Conservation (phyloP, 495 filamentous ascomycete genomes). For the Mycothermus thermophilus region DNA sequence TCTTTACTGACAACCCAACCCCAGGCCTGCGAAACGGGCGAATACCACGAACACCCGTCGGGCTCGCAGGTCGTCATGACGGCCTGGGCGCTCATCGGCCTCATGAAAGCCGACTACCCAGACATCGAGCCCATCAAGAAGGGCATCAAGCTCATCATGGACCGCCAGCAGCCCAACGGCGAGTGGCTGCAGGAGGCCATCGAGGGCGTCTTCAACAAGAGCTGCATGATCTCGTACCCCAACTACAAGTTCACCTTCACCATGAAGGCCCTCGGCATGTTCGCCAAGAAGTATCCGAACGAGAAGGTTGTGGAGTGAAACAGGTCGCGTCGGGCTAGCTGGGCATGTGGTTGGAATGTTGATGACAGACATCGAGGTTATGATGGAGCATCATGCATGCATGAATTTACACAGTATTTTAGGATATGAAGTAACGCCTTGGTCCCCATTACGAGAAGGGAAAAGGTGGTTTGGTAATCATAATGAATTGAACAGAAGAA, state of each 20-base stretch:
- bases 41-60: constrained; percentile 35
- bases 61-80: constrained; percentile 86
- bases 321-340: no score
- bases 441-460: no score
- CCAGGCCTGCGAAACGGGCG: constrained; percentile 41
- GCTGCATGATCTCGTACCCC: constrained; percentile 97
- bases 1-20: not conserved
- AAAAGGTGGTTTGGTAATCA: no score
- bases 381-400: no score
- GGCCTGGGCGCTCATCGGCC: constrained; percentile 72
- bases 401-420: no score
- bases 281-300: constrained; percentile 60
- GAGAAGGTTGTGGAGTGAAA: constrained; percentile 36
- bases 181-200: constrained; percentile 94
- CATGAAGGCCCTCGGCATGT: constrained; percentile 86
- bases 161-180: constrained; percentile 70
- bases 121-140: constrained; percentile 55
- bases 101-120: constrained; percentile 78
- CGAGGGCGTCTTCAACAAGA: constrained; percentile 98
- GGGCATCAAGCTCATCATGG: constrained; percentile 71
- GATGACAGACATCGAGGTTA: no score
- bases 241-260: constrained; percentile 98
- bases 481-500: no score
- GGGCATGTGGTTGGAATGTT: no score
- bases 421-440: no score